Evolutionary conservation across 805 yeast genomes (phyloP).

Genomic region (Wickerhamiella australiensis): DNA sequence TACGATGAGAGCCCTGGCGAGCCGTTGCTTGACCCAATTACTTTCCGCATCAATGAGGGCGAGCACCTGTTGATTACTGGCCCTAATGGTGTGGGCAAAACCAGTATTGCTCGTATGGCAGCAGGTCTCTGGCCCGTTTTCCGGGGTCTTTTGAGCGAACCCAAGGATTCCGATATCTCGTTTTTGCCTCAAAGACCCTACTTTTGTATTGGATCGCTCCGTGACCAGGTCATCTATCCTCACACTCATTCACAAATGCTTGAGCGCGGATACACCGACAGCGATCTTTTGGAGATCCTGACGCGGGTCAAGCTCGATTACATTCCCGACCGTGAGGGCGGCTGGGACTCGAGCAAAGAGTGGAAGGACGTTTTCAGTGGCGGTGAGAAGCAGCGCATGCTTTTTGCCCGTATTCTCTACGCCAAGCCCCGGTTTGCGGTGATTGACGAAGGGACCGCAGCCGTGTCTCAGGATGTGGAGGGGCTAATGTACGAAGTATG

Average conservation of each 20-base stretch:
- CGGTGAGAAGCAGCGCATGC: slow-evolving; percentile 87
- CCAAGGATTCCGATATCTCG: slow-evolving; percentile 43
- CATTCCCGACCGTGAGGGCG: slow-evolving; percentile 51
- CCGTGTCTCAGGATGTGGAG: slow-evolving; percentile 80
- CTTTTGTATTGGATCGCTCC: slow-evolving; percentile 63
- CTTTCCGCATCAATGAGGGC: slow-evolving; percentile 48
- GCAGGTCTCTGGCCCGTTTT: slow-evolving; percentile 91
- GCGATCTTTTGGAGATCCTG: slow-evolving; percentile 51
- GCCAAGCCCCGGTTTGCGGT: slow-evolving; percentile 72
- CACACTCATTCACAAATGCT: slow-evolving; percentile 65
- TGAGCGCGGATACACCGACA: slow-evolving; percentile 58
- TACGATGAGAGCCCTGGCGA: slow-evolving; percentile 33
- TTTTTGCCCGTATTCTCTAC: slow-evolving; percentile 74
- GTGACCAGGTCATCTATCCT: slow-evolving; percentile 89
- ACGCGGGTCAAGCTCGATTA: slow-evolving; percentile 72
- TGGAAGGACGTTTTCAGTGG: slow-evolving; percentile 93
- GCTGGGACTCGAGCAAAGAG: slow-evolving; percentile 40
- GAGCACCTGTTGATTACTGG: slow-evolving; percentile 73
- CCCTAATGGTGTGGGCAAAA: slow-evolving; percentile 81
- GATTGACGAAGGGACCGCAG: slow-evolving; percentile 89
- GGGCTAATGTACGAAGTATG: slow-evolving; percentile 70
- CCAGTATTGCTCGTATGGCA: slow-evolving; percentile 68
- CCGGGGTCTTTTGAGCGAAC: slow-evolving; percentile 67
- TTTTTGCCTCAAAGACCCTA: slow-evolving; percentile 82
- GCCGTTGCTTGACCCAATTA: slow-evolving; percentile 48